Percentiles rank a stretch among this genome's conserved stretches.
Conservation (phyloP, 139 green algal genomes). For the Diplosphaera chodatii region DNA sequence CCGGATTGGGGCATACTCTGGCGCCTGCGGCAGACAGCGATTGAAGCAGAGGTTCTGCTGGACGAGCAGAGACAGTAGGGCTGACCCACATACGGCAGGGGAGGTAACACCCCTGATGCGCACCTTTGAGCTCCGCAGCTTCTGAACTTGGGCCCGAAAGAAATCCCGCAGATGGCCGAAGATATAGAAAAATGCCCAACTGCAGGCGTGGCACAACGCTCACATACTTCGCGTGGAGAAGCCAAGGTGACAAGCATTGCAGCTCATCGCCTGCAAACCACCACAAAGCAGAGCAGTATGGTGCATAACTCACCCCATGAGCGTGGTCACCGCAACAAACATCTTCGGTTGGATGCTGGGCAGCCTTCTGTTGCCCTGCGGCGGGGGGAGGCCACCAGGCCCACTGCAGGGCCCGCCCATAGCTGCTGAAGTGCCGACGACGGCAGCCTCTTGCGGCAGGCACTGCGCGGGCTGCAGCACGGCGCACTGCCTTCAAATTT, state of each 20-base stretch:
- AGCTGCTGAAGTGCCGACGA: background rate
- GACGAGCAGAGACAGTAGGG: too few species aligned
- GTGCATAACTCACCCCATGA: slow-evolving; percentile 10
- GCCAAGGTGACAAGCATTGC: too few species aligned
- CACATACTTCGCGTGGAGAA: too few species aligned
- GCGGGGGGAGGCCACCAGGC: background rate
- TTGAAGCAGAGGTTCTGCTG: background rate
- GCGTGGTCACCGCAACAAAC: background rate
- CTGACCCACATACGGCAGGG: too few species aligned
- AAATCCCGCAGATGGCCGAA: slow-evolving; percentile 81
- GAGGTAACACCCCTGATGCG: slow-evolving; percentile 4
- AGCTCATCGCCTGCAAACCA: too few species aligned
- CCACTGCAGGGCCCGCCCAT: background rate
- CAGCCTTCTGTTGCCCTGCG: background rate
- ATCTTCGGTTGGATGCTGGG: background rate
- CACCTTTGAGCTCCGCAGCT: background rate
- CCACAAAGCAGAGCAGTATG: too few species aligned
- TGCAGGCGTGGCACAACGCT: slow-evolving; percentile 14
- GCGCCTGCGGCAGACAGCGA: slow-evolving; percentile 37
- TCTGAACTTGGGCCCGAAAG: slow-evolving; percentile 31
- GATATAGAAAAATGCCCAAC: slow-evolving; percentile 61
- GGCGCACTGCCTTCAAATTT: too few species aligned
- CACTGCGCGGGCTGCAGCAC: too few species aligned
- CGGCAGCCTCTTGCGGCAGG: too few species aligned
- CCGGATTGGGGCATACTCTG: slow-evolving; percentile 74